Base-by-base conservation (phyloP, 441 rosid genomes). In the Eutrema salsugineum region DNA sequence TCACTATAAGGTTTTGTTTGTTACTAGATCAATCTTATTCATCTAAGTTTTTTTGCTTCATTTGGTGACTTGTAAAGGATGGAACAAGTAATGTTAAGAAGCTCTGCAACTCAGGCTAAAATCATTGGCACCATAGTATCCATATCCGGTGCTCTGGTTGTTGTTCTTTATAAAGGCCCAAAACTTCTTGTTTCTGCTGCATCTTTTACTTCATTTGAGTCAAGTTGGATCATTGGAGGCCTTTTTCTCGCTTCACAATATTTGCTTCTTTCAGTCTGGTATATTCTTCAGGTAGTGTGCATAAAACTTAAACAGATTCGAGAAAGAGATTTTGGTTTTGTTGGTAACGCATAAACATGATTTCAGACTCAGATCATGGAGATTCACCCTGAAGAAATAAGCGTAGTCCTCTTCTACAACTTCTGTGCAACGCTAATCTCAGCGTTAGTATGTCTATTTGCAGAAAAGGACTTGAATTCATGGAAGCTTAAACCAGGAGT, bases 41-140 rank as follows among this genome's bases (percentile, higher is more conserved):
- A 11, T 19, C 19, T 22, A 42, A 36, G 36, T 65, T 27, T 14
- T 35, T 32, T 17, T 68, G 11, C 30, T 19, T 63, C 5, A 24
- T 28, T n/a, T 8, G 7, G 11, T 17, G 4, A 15, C 47, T n/a
- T 20, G 22, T 30, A 53, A 68, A 86, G 92, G 79, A 84, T 85
- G 88, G 95, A 87, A 79, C 81, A 65, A 24, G 22, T 85, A 40
- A 39, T 70, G 12, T 9, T 83, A 56, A 65, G 49, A 70, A 84
- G 82, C 66, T 64, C 83, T 51, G 85, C 84, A 32, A 79, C 81
- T 40, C 87, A 81, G 40, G 86, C 85, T 61, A 87, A 89, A 75
- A 70, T 87, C 24, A 9, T 87, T 11, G 92, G 95, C 67, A 86
- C 92, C n/a, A 42, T 86, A 30, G 75, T 80, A 38, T 86, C 90